Evolutionary conservation across 2,329 filamentous ascomycete species (phyloP).

Genomic region (Grosmannia clavigera): DNA sequence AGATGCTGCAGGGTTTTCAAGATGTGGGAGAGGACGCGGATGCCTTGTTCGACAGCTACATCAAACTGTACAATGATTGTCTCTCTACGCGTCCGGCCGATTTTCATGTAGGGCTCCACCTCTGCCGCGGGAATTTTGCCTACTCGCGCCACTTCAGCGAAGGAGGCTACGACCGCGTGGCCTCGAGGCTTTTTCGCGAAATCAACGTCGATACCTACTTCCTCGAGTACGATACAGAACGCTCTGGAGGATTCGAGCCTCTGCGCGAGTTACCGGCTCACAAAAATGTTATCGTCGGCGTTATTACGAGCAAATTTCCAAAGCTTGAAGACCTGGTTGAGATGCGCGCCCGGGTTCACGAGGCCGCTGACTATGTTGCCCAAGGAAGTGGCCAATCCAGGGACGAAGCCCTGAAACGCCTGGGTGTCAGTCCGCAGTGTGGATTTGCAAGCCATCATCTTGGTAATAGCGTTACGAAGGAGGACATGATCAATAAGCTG

Average conservation of each 20-base stretch:
- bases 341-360: conserved; percentile 39
- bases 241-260: conserved; percentile 50
- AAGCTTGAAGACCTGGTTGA: conserved; percentile 30
- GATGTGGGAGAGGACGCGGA: conserved; percentile 48
- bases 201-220: conserved; percentile 47
- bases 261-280: conserved; percentile 43
- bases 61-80: conserved; percentile 62
- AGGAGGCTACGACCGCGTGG: conserved; percentile 51
- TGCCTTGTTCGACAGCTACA: conserved; percentile 55
- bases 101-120: conserved; percentile 59
- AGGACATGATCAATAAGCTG: conserved; percentile 61
- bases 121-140: conserved; percentile 51
- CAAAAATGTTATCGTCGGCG: conserved; percentile 51
- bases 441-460: conserved; percentile 58
- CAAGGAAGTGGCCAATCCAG: conserved; percentile 47
- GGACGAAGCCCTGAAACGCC: conserved; percentile 50
- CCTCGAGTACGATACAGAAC: conserved; percentile 31
- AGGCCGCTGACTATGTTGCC: conserved; percentile 54
- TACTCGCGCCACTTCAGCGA: conserved; percentile 51
- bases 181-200: conserved; percentile 45
- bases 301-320: conserved; percentile 25
- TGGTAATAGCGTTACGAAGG: conserved; percentile 52
- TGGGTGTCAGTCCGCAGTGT: conserved; percentile 59
- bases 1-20: conserved; percentile 47
- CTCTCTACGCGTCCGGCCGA: conserved; percentile 48